phyloP scores from a whole-genome alignment of 192 early-diverging fungal genomes.

The Coemansia sp. region DNA sequence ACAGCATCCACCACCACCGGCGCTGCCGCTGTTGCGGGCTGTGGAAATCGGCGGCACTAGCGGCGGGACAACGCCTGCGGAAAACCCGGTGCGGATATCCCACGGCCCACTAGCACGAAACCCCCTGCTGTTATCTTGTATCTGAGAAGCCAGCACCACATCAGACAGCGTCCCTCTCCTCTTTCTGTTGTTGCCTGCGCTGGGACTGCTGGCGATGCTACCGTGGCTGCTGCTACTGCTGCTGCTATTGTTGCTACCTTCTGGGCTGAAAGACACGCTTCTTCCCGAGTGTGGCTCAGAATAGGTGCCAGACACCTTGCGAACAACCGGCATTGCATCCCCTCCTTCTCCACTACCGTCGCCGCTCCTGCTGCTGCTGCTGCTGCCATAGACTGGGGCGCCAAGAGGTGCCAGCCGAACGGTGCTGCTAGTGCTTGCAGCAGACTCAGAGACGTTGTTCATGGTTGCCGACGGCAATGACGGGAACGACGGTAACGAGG shows the following conservation, averaged over 20 bases:
- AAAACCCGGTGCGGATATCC: neutral
- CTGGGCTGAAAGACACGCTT: neutral
- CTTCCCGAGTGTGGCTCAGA: conserved; percentile 8
- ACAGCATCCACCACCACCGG: neutral
- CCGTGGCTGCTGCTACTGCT: neutral
- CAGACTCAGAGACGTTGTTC: neutral
- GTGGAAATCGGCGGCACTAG: neutral
- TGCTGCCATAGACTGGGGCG: neutral
- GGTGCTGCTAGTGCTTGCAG: conserved; percentile 1
- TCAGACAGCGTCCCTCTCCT: neutral
- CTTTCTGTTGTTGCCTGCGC: neutral
- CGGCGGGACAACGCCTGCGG: conserved; percentile 15
- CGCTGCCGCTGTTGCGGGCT: neutral
- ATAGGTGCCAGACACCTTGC: neutral
- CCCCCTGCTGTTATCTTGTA: conserved; percentile 3
- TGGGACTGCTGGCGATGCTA: conserved; percentile 1
- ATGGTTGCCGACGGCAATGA: neutral
- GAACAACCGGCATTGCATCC: neutral
- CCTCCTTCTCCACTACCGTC: neutral
- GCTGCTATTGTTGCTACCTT: conserved; percentile 12
- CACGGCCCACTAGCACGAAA: neutral
- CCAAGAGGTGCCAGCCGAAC: neutral
- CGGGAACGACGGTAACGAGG: conserved; percentile 2
- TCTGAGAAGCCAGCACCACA: neutral
- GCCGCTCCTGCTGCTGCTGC: too few species aligned